phyloP scores from a whole-genome alignment of 257 asterid species.

The Solanum sitiens region DNA sequence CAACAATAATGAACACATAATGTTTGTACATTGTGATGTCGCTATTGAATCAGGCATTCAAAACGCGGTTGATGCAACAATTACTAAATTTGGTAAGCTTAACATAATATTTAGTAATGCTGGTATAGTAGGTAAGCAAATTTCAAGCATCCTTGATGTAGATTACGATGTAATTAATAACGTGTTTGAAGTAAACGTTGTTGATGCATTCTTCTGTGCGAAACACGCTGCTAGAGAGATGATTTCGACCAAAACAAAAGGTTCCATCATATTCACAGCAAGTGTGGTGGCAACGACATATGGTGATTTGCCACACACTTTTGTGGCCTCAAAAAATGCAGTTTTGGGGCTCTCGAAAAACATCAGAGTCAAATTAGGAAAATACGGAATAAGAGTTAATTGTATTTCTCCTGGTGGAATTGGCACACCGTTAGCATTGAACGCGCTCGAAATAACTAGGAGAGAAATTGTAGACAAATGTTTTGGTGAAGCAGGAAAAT shows the following conservation, averaged over 20 bases:
- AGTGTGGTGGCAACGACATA: neutral
- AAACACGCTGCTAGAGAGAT: constrained; percentile 2
- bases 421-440: neutral
- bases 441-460: neutral
- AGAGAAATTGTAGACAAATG: neutral
- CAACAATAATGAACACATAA: neutral
- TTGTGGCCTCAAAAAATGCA: neutral
- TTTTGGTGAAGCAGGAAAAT: neutral
- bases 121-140: neutral
- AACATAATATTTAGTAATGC: neutral
- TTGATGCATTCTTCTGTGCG: neutral
- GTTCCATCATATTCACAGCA: neutral
- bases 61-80: neutral
- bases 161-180: neutral
- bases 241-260: neutral
- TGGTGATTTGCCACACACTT: accelerated
- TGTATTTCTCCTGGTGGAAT: neutral
- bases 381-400: neutral
- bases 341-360: neutral
- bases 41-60: neutral
- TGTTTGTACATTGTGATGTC: neutral
- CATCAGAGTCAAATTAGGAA: neutral
- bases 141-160: neutral
- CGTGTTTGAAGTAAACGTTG: neutral
- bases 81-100: neutral